Percentiles rank a stretch among this genome's conserved stretches.
Conservation (phyloP, 1,139 yeast species). For the Scheffersomyces insectosa region DNA sequence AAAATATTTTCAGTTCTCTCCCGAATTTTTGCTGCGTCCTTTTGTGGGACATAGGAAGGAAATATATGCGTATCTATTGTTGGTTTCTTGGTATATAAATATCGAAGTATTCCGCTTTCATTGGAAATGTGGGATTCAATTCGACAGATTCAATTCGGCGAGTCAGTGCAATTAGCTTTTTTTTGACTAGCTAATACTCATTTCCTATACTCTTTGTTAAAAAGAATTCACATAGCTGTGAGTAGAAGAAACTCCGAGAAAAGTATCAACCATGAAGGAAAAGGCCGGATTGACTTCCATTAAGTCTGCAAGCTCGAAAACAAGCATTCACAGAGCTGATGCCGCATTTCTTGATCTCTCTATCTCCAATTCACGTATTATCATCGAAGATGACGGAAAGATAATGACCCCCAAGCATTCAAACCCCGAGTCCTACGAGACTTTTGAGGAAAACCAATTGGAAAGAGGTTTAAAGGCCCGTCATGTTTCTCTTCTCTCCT, state of each 20-base stretch:
- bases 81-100: too few species aligned
- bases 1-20: too few species aligned
- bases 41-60: too few species aligned
- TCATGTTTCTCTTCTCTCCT: slow-evolving; percentile 39
- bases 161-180: too few species aligned
- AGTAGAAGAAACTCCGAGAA: neutral
- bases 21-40: too few species aligned
- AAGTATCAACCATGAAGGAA: neutral
- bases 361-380: slow-evolving; percentile 34
- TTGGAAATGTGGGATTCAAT: too few species aligned
- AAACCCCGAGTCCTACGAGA: slow-evolving; percentile 13
- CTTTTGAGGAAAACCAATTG: slow-evolving; percentile 20
- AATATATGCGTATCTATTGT: too few species aligned
- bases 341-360: slow-evolving; percentile 29
- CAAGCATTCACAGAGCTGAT: slow-evolving; percentile 10
- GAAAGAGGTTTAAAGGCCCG: slow-evolving; percentile 40
- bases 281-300: neutral
- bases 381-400: slow-evolving; percentile 33
- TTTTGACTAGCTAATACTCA: too few species aligned
- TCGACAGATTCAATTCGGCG: too few species aligned
- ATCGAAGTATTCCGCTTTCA: too few species aligned
- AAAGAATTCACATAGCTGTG: too few species aligned
- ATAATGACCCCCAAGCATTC: slow-evolving; percentile 25
- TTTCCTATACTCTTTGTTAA: too few species aligned
- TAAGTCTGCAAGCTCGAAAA: slow-evolving; percentile 5